Evolutionary conservation across 2,329 filamentous ascomycete genomes (phyloP).

Genomic region (Ustilaginoidea virens): DNA sequence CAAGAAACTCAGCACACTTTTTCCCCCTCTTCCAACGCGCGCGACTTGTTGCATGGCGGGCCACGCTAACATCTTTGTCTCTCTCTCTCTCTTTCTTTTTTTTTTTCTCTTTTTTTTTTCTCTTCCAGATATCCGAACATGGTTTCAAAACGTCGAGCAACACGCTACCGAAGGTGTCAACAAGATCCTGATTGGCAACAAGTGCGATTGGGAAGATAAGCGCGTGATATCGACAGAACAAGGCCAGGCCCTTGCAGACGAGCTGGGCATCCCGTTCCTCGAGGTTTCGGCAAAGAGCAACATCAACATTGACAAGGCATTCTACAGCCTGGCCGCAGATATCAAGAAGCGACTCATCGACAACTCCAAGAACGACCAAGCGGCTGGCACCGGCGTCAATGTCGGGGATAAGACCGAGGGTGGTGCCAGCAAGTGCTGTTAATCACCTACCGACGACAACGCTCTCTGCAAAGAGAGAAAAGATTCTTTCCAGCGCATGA

Average conservation of each 20-base stretch:
- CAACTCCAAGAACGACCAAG: constrained; percentile 62
- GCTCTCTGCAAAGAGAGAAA: background rate
- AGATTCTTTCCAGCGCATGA: background rate
- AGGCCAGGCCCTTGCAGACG: constrained; percentile 84
- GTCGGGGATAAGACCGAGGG: constrained; percentile 48
- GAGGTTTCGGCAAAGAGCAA: constrained; percentile 98
- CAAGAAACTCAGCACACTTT: too few relatives aligned
- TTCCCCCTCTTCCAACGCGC: too few relatives aligned
- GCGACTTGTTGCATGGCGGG: too few relatives aligned
- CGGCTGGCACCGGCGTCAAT: constrained; percentile 44
- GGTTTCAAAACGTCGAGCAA: constrained; percentile 98
- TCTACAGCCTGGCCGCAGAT: constrained; percentile 85
- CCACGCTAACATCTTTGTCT: too few relatives aligned
- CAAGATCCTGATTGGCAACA: constrained; percentile 99
- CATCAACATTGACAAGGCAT: constrained; percentile 98
- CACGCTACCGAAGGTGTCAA: constrained; percentile 98
- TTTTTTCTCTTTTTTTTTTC: too few relatives aligned
- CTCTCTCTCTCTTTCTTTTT: too few relatives aligned
- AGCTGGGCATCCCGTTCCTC: constrained; percentile 94
- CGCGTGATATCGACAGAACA: constrained; percentile 84
- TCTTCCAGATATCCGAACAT: constrained; percentile 79
- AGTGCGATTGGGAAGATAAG: constrained; percentile 99
- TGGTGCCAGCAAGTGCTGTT: constrained; percentile 47
- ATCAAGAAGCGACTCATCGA: constrained; percentile 99
- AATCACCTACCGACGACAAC: background rate